Percentiles rank a stretch among this genome's conserved stretches.
Conservation (phyloP, 2,329 filamentous ascomycete genomes). For the Fusarium foetens region DNA sequence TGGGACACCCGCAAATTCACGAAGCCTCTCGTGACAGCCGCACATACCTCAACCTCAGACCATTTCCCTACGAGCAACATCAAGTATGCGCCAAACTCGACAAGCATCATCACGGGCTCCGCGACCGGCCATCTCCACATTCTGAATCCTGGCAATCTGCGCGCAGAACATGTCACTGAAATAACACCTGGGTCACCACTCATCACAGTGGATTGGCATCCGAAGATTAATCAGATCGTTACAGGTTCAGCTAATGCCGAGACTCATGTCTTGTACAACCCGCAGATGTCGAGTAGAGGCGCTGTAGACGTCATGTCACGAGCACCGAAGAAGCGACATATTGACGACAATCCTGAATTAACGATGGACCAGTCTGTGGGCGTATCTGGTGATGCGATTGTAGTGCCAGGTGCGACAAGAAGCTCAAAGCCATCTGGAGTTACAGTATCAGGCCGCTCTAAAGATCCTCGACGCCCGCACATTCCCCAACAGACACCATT, state of each 20-base stretch:
- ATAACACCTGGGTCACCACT: conserved; percentile 87
- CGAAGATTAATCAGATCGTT: conserved; percentile 94
- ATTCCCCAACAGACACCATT: conserved; percentile 89
- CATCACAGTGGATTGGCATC: conserved; percentile 89
- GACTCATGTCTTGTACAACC: conserved; percentile 90
- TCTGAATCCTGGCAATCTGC: conserved; percentile 90
- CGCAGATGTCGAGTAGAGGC: conserved; percentile 80
- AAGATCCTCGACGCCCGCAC: conserved; percentile 85
- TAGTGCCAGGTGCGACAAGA: conserved; percentile 71
- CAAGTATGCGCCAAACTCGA: conserved; percentile 84
- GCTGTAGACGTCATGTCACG: conserved; percentile 91
- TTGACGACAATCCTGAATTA: conserved; percentile 89
- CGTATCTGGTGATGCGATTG: conserved; percentile 83
- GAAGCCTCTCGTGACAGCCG: conserved; percentile 80
- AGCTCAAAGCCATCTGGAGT: conserved; percentile 71
- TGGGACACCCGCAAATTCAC: conserved; percentile 99
- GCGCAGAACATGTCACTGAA: conserved; percentile 83
- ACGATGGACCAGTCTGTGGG: conserved; percentile 86
- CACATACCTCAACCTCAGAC: conserved; percentile 83
- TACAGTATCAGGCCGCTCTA: conserved; percentile 79
- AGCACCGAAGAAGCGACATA: conserved; percentile 92
- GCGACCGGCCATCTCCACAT: conserved; percentile 88
- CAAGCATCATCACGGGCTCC: conserved; percentile 90
- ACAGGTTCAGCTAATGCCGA: conserved; percentile 93
- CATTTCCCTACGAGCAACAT: conserved; percentile 89